Base-by-base conservation (phyloP, 108 stramenopile species). In the Nannochloropsis gaditana region DNA sequence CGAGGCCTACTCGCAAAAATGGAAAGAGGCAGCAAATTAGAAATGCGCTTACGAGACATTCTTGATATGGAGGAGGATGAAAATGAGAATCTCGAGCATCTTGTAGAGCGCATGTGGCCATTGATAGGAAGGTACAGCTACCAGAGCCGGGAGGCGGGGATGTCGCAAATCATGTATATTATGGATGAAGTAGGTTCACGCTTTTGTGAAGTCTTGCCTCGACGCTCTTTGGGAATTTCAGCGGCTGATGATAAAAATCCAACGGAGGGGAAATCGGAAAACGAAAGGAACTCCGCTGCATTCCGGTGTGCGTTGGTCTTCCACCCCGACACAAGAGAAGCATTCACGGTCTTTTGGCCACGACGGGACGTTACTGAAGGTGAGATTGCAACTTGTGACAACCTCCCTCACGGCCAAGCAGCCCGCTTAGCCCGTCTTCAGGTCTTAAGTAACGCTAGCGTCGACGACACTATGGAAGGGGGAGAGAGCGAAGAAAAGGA, bases 21-120 rank as follows among this genome's bases (percentile, higher is more conserved):
- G 31, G 59, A 3, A n/a, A n/a, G n/a, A n/a, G 59, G 59, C 15
- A n/a, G n/a, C 15, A n/a, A 15, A n/a, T n/a, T 73, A 15, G 19
- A 73, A 73, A n/a, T 2, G 59, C 59, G 59, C n/a, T n/a, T 73
- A 8, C 59, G 59, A n/a, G 59, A 73, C n/a, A n/a, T 73, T 15
- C 6, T 73, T 3, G 59, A 73, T n/a, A 73, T 73, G 59, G 59
- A 73, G 59, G 59, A 73, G 59, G 59, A n/a, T 15, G 8, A 73
- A 73, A n/a, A 73, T 4, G 59, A n/a, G 59, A n/a, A 73, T 1
- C 15, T 15, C 59, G 8, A 73, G 19, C 19, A 15, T 15, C 15
- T 73, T 8, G 59, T n/a, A 73, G 59, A 3, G n/a, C 59, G 59
- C 59, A 73, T 73, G 59, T 73, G 59, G 59, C 59, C 59, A 73